phyloP scores from a whole-genome alignment of 768 basidiomycete genomes.

The Porphyrellus cyaneotinctus region DNA sequence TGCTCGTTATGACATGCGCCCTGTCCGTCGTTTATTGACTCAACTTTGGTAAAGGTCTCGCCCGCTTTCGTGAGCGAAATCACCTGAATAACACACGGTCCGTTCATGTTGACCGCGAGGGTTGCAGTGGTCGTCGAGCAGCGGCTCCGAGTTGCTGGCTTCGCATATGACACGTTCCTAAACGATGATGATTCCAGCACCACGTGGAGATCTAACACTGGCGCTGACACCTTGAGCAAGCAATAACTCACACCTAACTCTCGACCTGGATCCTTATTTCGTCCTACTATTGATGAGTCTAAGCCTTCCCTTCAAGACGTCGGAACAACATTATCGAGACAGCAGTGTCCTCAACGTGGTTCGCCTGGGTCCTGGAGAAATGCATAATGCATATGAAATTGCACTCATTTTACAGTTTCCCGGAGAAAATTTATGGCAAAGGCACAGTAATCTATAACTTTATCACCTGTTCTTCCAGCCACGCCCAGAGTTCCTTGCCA shows the following conservation, averaged over 20 bases:
- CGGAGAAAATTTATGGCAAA: too few relatives aligned
- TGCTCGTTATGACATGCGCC: conserved; percentile 39
- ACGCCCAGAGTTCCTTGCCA: conserved; percentile 10
- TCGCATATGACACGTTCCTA: conserved; percentile 15
- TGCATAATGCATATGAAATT: neutral
- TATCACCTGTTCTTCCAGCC: conserved; percentile 10
- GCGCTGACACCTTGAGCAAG: neutral
- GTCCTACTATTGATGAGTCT: neutral
- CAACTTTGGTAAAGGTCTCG: conserved; percentile 53
- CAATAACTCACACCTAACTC: too few relatives aligned
- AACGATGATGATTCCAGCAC: neutral
- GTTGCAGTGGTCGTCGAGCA: conserved; percentile 14
- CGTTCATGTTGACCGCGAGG: neutral
- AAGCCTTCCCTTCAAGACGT: neutral
- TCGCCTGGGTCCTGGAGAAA: conserved; percentile 2
- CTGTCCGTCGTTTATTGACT: conserved; percentile 47
- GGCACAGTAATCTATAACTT: neutral
- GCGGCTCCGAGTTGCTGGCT: conserved; percentile 15
- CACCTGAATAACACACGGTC: too few relatives aligned
- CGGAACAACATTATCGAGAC: neutral
- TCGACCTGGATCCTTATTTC: neutral
- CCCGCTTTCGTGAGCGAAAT: conserved; percentile 44
- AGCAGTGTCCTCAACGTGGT: conserved; percentile 2
- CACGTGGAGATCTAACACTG: neutral
- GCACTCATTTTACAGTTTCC: too few relatives aligned